Conservation (phyloP, 1,284 basidiomycete species). For the Cryptococcus sp. region DNA sequence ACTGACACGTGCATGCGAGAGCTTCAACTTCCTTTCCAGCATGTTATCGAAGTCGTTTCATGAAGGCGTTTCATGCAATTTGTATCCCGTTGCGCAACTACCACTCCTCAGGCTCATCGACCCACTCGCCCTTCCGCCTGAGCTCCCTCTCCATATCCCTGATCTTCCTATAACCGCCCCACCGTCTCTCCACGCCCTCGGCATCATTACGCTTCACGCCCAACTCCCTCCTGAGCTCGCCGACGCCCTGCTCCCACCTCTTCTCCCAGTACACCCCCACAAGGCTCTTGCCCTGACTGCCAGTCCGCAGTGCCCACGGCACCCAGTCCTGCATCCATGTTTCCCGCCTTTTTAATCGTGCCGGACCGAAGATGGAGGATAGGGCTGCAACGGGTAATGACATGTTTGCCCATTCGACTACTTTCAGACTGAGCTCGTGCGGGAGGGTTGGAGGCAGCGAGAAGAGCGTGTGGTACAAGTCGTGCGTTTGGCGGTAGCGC, state of each 20-base stretch:
- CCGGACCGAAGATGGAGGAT: slow-evolving; percentile 70
- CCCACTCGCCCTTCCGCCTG: slow-evolving; percentile 49
- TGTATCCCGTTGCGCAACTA: slow-evolving; percentile 20
- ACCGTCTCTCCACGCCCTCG: slow-evolving; percentile 43
- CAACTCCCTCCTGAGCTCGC: slow-evolving; percentile 32
- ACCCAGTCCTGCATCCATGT: slow-evolving; percentile 66
- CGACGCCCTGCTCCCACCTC: slow-evolving; percentile 75
- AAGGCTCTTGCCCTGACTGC: slow-evolving; percentile 68
- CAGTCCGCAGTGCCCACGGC: slow-evolving; percentile 85
- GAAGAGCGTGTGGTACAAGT: slow-evolving; percentile 82
- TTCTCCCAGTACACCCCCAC: slow-evolving; percentile 96
- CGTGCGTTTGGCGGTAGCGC: slow-evolving; percentile 95
- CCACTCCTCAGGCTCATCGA: slow-evolving; percentile 53
- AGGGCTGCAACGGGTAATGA: slow-evolving; percentile 85
- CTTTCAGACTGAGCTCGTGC: slow-evolving; percentile 94
- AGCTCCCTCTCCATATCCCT: slow-evolving; percentile 49
- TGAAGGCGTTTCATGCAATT: too few relatives aligned
- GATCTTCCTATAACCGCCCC: slow-evolving; percentile 53
- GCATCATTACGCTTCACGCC: slow-evolving; percentile 37
- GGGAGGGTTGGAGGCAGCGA: slow-evolving; percentile 85
- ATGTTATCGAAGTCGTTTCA: too few relatives aligned
- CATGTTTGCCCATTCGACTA: slow-evolving; percentile 92
- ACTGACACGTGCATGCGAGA: too few relatives aligned
- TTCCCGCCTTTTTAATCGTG: slow-evolving; percentile 48
- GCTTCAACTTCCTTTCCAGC: too few relatives aligned